phyloP scores from a whole-genome alignment of 1,284 basidiomycete species.

The Ceratobasidium sp. region DNA sequence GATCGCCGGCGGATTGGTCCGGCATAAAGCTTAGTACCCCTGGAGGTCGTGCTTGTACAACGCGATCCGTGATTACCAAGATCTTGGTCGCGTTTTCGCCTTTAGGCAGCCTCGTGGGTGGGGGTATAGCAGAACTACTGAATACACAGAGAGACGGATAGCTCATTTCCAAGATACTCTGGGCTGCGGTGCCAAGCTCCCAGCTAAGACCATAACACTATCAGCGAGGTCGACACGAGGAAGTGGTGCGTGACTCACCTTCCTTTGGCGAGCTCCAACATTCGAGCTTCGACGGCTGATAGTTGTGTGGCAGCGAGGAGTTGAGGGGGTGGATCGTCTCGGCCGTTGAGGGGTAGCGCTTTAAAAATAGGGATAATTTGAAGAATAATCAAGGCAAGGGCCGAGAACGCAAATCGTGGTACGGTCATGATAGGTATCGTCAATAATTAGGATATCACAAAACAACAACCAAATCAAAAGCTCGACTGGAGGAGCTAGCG shows the following conservation, averaged over 20 bases:
- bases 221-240: conserved; percentile 13
- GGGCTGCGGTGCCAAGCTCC: conserved; percentile 82
- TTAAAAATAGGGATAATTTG: background rate
- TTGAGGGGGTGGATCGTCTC: background rate
- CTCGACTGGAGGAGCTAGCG: background rate
- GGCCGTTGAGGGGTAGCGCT: background rate
- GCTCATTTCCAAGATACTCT: conserved; percentile 78
- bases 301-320: conserved; percentile 17
- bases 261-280: conserved; percentile 28
- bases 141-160: conserved; percentile 75
- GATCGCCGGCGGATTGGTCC: conserved; percentile 81
- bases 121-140: conserved; percentile 60
- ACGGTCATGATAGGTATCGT: background rate
- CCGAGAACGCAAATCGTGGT: background rate
- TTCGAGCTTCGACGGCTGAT: conserved; percentile 17
- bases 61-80: conserved; percentile 68
- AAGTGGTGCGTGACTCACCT: conserved; percentile 21
- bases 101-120: conserved; percentile 57
- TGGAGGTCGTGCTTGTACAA: conserved; percentile 61
- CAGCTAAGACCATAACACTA: conserved; percentile 65
- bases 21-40: conserved; percentile 52
- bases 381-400: background rate
- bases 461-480: background rate
- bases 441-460: background rate
- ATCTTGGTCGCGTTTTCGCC: conserved; percentile 64